phyloP scores from a whole-genome alignment of 2,329 filamentous ascomycete species.

The Fusarium falciforme region DNA sequence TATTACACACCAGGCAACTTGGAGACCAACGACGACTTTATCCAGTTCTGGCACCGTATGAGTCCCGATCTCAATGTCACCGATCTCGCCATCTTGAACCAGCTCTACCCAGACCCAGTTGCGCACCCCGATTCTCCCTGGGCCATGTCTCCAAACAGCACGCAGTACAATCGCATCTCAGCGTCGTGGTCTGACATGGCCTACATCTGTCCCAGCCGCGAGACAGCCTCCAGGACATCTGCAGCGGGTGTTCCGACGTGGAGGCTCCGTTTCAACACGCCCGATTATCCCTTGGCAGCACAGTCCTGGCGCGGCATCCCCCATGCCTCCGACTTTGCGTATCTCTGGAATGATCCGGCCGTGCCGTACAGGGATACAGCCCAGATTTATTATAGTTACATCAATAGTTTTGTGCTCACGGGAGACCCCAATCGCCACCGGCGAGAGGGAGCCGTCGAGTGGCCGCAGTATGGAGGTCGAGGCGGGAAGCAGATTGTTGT shows the following conservation, averaged over 20 bases:
- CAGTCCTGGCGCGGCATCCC: constrained; percentile 8
- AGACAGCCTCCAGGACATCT: neutral
- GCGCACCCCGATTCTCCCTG: constrained; percentile 6
- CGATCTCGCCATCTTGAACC: constrained; percentile 2
- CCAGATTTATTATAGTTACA: neutral
- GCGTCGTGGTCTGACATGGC: constrained; percentile 19
- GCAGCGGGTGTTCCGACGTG: neutral
- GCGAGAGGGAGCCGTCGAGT: neutral
- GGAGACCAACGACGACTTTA: constrained; percentile 13
- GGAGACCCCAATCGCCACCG: neutral
- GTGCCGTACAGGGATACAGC: constrained; percentile 7
- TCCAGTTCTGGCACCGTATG: constrained; percentile 11
- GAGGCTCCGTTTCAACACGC: constrained; percentile 12
- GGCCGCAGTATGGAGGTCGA: neutral
- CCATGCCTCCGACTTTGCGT: constrained; percentile 2
- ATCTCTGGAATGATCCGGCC: constrained; percentile 6
- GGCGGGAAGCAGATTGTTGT: neutral
- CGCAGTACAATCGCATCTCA: constrained; percentile 14
- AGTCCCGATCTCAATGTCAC: constrained; percentile 11
- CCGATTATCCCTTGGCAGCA: neutral
- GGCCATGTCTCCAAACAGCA: constrained; percentile 9
- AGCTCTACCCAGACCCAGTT: neutral
- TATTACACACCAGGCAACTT: constrained; percentile 8
- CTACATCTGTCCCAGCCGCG: constrained; percentile 8
- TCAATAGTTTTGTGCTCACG: constrained; percentile 6